These are phyloP conservation scores for Chaetomium sp. DNA, from an alignment of 2,329 filamentous ascomycete genomes.

Conservation along the genomic window DNA sequence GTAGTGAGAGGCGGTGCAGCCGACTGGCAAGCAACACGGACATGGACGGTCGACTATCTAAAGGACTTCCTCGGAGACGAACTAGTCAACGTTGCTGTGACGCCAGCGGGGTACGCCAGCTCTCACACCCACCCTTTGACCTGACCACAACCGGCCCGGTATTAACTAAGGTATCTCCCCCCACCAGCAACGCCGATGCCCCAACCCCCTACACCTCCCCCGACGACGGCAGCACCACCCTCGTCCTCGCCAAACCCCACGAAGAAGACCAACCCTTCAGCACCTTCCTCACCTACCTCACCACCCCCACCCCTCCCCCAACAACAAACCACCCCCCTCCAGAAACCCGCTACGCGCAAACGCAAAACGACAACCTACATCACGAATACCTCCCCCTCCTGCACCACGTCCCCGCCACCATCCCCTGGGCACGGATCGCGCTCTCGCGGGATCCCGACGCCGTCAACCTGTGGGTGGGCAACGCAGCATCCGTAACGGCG, in stretches of 20 bases:
- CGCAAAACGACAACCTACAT: slow-evolving; percentile 79
- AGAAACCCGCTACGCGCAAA: slow-evolving; percentile 27
- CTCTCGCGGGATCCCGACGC: slow-evolving; percentile 66
- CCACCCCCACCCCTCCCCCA: slow-evolving; percentile 47
- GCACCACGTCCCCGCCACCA: slow-evolving; percentile 61
- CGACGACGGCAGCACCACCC: slow-evolving; percentile 30
- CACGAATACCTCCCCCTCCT: slow-evolving; percentile 69
- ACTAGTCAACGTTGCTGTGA: slow-evolving; percentile 73
- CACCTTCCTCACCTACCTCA: slow-evolving; percentile 63
- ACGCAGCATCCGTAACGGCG: slow-evolving; percentile 68
- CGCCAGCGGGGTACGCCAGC: slow-evolving; percentile 63
- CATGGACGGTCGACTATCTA: slow-evolving; percentile 66
- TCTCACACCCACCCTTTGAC: background rate
- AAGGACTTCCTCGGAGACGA: slow-evolving; percentile 55
- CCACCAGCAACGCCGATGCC: slow-evolving; percentile 52
- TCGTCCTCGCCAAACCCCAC: slow-evolving; percentile 71
- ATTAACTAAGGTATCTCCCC: background rate
- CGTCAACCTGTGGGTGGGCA: slow-evolving; percentile 82
- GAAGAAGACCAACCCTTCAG: slow-evolving; percentile 66
- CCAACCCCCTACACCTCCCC: slow-evolving; percentile 46
- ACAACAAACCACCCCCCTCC: slow-evolving; percentile 4
- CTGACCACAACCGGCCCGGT: background rate
- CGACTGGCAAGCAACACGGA: slow-evolving; percentile 62
- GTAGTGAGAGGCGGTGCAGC: slow-evolving; percentile 65
- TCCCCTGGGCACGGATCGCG: slow-evolving; percentile 74